Base-by-base conservation (phyloP, 148 eudicot genomes). In the Camellia lanceoleosa region DNA sequence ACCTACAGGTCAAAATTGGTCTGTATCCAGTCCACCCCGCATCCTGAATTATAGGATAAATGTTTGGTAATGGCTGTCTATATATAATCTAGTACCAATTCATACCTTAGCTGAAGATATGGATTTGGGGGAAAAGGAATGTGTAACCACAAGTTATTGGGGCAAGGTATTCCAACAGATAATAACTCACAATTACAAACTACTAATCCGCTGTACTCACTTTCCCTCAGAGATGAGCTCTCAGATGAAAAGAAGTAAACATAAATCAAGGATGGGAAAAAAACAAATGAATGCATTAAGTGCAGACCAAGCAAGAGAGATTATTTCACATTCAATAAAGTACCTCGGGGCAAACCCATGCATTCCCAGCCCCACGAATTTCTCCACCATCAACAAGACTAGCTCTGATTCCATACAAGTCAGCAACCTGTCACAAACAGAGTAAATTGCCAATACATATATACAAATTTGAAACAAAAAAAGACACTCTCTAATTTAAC, bases 291-390 rank as follows among this genome's bases (percentile, higher is more conserved):
- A 67, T 44, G 0, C 30, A 73, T 12, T 16, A 79, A n/a, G 18
- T 68, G 59, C 78, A 55, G 64, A 42, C 49, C 73, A 67, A 76
- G 78, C 51, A 56, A n/a, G n/a, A 76, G 72, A 65, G 55, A 81
- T 56, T 64, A 61, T 56, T 47, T 59, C 23, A 65, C 38, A 77
- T 23, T 69, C 54, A 75, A 71, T 78, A 42, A 75, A 73, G 78
- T 87, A 95, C 99, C 99, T 93, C 99, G 10, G 97, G 99, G 83
- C 99, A 95, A 82, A 95, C 88, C 99, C 99, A 95, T 58, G 97
- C 98, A 82, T 95, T 95, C 81, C 99, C 99, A 47, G 99, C 99
- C 80, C 99, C 99, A 74, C 99, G 97, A 87, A 95, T 93, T 86
- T 95, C 99, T 80, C 99, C 99, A 66, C 99, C 99, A 85, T 95